These are phyloP conservation scores for Solanum clarkiae DNA, from an alignment of 257 asterid species.

Conservation along the genomic window DNA sequence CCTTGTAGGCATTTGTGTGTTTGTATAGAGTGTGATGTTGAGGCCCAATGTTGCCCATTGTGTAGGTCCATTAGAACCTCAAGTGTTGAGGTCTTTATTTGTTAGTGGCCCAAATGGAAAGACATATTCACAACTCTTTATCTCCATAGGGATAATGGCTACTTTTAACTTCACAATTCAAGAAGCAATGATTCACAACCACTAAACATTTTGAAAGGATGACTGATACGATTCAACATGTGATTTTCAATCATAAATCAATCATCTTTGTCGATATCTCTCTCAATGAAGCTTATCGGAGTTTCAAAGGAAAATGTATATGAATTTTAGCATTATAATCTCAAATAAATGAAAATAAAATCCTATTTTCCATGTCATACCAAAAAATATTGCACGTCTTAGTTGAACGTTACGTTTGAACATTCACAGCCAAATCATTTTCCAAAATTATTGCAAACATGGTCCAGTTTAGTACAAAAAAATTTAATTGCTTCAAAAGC, in stretches of 20 bases:
- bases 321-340: not conserved
- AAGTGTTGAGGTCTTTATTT: conserved; percentile 26
- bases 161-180: too few species aligned
- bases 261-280: too few species aligned
- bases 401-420: not conserved
- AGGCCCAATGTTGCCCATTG: conserved; percentile 29
- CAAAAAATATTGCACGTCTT: not conserved
- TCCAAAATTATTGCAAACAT: not conserved
- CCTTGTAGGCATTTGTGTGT: conserved; percentile 40
- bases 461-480: not conserved
- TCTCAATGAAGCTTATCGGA: too few species aligned
- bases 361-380: not conserved
- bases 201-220: not conserved
- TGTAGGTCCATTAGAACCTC: conserved; percentile 23
- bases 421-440: not conserved
- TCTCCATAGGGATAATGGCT: too few species aligned
- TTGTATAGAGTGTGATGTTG: conserved; percentile 22
- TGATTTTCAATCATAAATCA: too few species aligned
- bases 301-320: too few species aligned
- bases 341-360: not conserved
- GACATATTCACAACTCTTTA: too few species aligned
- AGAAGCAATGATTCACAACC: too few species aligned
- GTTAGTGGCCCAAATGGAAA: not conserved
- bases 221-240: too few species aligned
- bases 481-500: not conserved